phyloP scores from a whole-genome alignment of 1,139 yeast genomes.

The Maudiozyma humilis region DNA sequence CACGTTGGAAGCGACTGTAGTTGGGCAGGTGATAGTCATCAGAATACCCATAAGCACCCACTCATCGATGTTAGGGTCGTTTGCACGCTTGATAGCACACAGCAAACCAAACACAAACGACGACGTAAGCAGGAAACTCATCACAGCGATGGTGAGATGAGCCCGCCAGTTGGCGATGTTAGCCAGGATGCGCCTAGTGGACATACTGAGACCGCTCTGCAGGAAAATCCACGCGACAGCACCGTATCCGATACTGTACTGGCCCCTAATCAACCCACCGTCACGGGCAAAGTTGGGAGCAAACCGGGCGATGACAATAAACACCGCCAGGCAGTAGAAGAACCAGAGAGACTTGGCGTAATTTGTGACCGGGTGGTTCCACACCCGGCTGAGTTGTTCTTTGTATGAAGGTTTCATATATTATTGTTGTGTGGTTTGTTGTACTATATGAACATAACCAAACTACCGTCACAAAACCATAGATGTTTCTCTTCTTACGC shows the following conservation, averaged over 20 bases:
- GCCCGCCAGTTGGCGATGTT: slow-evolving; percentile 75
- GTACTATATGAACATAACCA: no score
- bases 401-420: background rate
- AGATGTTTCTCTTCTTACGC: no score
- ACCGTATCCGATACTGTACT: slow-evolving; percentile 73
- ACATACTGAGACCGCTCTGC: slow-evolving; percentile 71
- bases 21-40: slow-evolving; percentile 80
- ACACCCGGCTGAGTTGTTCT: slow-evolving; percentile 7
- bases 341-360: slow-evolving; percentile 51
- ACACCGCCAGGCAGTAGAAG: slow-evolving; percentile 58
- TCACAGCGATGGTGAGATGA: slow-evolving; percentile 58
- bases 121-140: slow-evolving; percentile 68
- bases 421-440: background rate
- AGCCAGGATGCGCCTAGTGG: slow-evolving; percentile 47
- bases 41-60: slow-evolving; percentile 76
- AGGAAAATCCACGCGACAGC: slow-evolving; percentile 82
- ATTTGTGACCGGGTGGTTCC: slow-evolving; percentile 21
- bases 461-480: no score
- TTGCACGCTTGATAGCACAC: slow-evolving; percentile 53
- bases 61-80: slow-evolving; percentile 50
- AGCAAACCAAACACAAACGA: slow-evolving; percentile 70
- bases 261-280: slow-evolving; percentile 67
- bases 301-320: slow-evolving; percentile 65
- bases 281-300: slow-evolving; percentile 78
- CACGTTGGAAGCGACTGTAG: slow-evolving; percentile 83